Percentiles rank a stretch among this genome's conserved stretches.
These are phyloP conservation scores for Xylaria sp. DNA, from an alignment of 2,329 filamentous ascomycete genomes.

Conservation along the genomic window DNA sequence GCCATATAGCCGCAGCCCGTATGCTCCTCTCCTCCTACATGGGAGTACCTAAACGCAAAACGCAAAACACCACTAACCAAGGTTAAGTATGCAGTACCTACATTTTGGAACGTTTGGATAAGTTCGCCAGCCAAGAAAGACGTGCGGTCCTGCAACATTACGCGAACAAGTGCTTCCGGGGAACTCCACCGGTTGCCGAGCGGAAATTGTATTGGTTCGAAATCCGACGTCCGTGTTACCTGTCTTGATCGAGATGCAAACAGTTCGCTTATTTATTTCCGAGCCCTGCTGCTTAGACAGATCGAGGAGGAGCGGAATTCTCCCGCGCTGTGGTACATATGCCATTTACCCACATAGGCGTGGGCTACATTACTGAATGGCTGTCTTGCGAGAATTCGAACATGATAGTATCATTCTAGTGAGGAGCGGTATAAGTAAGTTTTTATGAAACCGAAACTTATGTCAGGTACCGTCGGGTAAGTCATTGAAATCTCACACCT, in stretches of 20 bases:
- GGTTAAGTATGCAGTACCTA: too few relatives aligned
- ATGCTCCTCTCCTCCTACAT: background rate
- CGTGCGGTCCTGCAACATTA: background rate
- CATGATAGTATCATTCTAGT: slow-evolving; percentile 4
- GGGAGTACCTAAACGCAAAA: background rate
- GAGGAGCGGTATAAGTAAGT: slow-evolving; percentile 5
- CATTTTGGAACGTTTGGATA: too few relatives aligned
- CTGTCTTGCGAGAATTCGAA: background rate
- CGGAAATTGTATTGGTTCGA: background rate
- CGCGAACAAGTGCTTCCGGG: background rate
- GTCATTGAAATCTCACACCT: too few relatives aligned
- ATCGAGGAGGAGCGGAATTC: slow-evolving; percentile 6
- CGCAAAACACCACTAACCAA: background rate
- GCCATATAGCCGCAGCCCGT: slow-evolving; percentile 3
- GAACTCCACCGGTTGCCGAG: background rate
- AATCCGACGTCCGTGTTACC: background rate
- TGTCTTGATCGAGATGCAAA: background rate
- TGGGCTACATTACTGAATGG: background rate
- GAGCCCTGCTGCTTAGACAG: background rate
- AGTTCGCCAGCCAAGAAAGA: background rate
- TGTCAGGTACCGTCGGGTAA: too few relatives aligned
- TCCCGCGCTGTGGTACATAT: background rate
- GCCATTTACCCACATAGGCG: background rate
- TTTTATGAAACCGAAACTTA: background rate
- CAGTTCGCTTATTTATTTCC: background rate